Percentiles rank a stretch among this genome's conserved stretches.
phyloP scores from a whole-genome alignment of 2,329 filamentous ascomycete genomes.

The Parasarocladium wereldwijsianum region DNA sequence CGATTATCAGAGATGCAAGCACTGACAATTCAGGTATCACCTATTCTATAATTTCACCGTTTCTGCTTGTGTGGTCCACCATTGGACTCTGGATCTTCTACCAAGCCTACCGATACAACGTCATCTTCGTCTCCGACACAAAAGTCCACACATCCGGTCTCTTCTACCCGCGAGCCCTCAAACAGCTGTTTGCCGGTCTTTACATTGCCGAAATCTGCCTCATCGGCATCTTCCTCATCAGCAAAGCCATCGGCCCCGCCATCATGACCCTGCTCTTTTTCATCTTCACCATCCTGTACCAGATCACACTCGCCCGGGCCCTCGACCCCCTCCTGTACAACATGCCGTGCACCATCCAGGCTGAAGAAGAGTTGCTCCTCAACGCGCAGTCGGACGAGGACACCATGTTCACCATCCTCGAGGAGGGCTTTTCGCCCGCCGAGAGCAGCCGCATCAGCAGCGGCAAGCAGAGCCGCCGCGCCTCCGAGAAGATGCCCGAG shows the following conservation, averaged over 20 bases:
- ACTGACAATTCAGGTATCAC: slow-evolving; percentile 37
- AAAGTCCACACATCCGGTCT: slow-evolving; percentile 78
- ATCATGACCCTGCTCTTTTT: slow-evolving; percentile 62
- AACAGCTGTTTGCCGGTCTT: slow-evolving; percentile 70
- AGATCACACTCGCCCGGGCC: slow-evolving; percentile 54
- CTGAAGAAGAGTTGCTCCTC: slow-evolving; percentile 17
- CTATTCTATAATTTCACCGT: slow-evolving; percentile 70
- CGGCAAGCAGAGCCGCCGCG: slow-evolving; percentile 5
- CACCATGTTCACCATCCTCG: slow-evolving; percentile 5
- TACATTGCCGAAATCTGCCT: slow-evolving; percentile 70
- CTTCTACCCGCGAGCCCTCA: slow-evolving; percentile 73
- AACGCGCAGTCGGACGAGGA: slow-evolving; percentile 4
- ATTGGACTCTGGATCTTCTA: slow-evolving; percentile 68
- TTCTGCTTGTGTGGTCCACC: slow-evolving; percentile 67
- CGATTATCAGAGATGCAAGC: neutral
- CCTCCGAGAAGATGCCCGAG: slow-evolving; percentile 2
- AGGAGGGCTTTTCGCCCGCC: slow-evolving; percentile 7
- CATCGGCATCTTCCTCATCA: slow-evolving; percentile 65
- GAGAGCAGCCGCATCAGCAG: slow-evolving; percentile 11
- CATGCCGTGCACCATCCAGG: slow-evolving; percentile 46
- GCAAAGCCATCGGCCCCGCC: slow-evolving; percentile 50
- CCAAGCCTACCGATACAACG: slow-evolving; percentile 71
- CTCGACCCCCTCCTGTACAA: slow-evolving; percentile 58
- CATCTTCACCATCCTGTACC: slow-evolving; percentile 62
- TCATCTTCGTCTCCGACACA: slow-evolving; percentile 67